These are phyloP conservation scores for Ophiocordyceps robertsii DNA, from an alignment of 2,329 filamentous ascomycete genomes.

Conservation along the genomic window DNA sequence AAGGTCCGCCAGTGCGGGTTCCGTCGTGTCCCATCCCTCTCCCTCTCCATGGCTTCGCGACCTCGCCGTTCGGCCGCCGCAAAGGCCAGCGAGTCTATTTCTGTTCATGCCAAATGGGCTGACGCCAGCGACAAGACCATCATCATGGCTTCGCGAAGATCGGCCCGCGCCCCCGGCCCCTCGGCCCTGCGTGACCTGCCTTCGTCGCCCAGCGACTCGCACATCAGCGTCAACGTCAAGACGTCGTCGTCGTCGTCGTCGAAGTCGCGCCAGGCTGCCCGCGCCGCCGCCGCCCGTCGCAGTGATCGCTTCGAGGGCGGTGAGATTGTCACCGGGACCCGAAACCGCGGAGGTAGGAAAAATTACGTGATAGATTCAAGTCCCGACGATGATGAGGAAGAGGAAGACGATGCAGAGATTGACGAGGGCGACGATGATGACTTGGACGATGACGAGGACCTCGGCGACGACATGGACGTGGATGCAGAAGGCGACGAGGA, in stretches of 20 bases:
- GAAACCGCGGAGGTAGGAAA: conserved; percentile 42
- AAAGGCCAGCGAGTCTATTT: conserved; percentile 28
- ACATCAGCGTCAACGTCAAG: conserved; percentile 35
- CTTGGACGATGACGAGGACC: conserved; percentile 17
- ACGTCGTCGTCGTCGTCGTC: conserved; percentile 24
- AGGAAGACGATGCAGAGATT: conserved; percentile 26
- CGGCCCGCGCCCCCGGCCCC: conserved; percentile 30
- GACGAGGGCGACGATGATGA: conserved; percentile 26
- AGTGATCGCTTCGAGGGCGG: conserved; percentile 27
- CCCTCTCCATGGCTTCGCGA: conserved; percentile 29
- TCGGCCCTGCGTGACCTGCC: conserved; percentile 29
- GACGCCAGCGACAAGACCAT: conserved; percentile 22
- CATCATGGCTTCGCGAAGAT: conserved; percentile 39
- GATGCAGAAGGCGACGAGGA: conserved; percentile 32
- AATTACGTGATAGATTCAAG: conserved; percentile 46
- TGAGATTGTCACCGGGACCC: conserved; percentile 35
- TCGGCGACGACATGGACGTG: conserved; percentile 27
- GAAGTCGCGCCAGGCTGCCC: conserved; percentile 37
- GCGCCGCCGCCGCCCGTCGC: conserved; percentile 21
- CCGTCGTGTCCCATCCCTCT: background rate
- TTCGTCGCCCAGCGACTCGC: conserved; percentile 33
- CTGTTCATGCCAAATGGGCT: conserved; percentile 27
- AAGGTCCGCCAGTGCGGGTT: conserved; percentile 1
- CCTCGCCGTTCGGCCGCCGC: conserved; percentile 31
- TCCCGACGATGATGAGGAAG: conserved; percentile 30